Conservation (phyloP, 2,329 filamentous ascomycete species). For the Clarireedia homoeocarpa region DNA sequence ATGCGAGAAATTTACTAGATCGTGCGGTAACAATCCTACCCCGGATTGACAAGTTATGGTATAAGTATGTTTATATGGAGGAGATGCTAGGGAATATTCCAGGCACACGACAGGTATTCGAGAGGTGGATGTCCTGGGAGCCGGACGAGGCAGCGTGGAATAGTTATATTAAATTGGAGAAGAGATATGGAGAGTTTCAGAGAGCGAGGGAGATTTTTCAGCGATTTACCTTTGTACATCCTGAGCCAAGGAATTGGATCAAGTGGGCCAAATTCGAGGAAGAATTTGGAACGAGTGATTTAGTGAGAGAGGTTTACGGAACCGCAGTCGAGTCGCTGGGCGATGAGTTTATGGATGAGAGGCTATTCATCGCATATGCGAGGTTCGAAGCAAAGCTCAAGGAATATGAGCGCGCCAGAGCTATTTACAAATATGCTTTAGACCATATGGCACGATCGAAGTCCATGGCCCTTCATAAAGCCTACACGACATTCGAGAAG, state of each 20-base stretch:
- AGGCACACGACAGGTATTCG: slow-evolving; percentile 87
- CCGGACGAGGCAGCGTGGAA: slow-evolving; percentile 94
- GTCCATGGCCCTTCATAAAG: slow-evolving; percentile 78
- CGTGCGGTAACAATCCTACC: slow-evolving; percentile 89
- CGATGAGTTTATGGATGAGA: slow-evolving; percentile 94
- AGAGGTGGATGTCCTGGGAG: slow-evolving; percentile 98
- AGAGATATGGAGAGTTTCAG: slow-evolving; percentile 87
- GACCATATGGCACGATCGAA: slow-evolving; percentile 85
- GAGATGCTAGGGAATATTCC: slow-evolving; percentile 94
- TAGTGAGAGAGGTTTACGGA: slow-evolving; percentile 88
- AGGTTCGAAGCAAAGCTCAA: slow-evolving; percentile 90
- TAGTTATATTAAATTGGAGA: slow-evolving; percentile 95
- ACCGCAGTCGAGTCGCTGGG: slow-evolving; percentile 81
- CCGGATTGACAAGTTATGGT: slow-evolving; percentile 93
- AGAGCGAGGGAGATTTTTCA: slow-evolving; percentile 84
- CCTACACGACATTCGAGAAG: slow-evolving; percentile 97
- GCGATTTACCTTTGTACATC: slow-evolving; percentile 85
- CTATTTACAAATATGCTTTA: slow-evolving; percentile 94
- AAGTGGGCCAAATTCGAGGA: slow-evolving; percentile 98
- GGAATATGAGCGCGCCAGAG: slow-evolving; percentile 85
- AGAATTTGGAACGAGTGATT: slow-evolving; percentile 83
- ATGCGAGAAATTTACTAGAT: slow-evolving; percentile 89
- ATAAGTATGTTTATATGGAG: slow-evolving; percentile 98
- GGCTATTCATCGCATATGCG: slow-evolving; percentile 91
- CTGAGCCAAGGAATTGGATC: slow-evolving; percentile 94